Evolutionary conservation across 139 green algal species (phyloP).

Genomic region (Micractinium conductrix): DNA sequence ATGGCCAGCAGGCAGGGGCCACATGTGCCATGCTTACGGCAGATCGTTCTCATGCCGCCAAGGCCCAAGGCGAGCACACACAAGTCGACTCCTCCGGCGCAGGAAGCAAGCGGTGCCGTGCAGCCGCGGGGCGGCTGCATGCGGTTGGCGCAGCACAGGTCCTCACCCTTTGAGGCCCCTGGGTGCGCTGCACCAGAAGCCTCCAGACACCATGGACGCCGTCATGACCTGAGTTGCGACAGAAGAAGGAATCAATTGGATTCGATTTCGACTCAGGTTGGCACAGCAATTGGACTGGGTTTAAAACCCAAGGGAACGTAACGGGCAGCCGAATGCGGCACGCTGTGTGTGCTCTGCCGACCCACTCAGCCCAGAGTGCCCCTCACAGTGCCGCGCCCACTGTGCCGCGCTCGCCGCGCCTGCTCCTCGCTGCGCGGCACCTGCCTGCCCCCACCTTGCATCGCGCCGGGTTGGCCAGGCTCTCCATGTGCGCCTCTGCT

Average conservation of each 20-base stretch:
- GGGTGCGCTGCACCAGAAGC: conserved; percentile 15
- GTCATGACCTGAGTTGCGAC: neutral
- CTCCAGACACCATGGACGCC: neutral
- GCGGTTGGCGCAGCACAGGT: no score
- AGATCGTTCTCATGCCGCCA: no score
- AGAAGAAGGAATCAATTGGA: neutral
- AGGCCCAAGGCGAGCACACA: no score
- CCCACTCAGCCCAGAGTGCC: neutral
- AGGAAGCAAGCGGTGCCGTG: no score
- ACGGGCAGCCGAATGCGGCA: neutral
- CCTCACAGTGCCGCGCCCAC: no score
- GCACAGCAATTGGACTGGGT: neutral
- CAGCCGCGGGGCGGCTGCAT: no score
- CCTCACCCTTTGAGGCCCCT: neutral
- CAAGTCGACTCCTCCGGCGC: no score
- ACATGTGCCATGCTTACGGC: no score
- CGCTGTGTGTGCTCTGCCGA: no score
- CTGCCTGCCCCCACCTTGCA: neutral
- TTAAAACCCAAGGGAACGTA: neutral
- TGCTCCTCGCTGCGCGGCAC: neutral
- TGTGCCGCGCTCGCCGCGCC: no score
- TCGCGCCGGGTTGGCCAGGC: conserved; percentile 5
- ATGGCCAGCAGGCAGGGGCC: no score
- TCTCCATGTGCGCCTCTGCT: neutral
- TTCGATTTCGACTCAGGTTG: no score